phyloP scores from a whole-genome alignment of 257 asterid genomes.

The Jacaranda copaia region DNA sequence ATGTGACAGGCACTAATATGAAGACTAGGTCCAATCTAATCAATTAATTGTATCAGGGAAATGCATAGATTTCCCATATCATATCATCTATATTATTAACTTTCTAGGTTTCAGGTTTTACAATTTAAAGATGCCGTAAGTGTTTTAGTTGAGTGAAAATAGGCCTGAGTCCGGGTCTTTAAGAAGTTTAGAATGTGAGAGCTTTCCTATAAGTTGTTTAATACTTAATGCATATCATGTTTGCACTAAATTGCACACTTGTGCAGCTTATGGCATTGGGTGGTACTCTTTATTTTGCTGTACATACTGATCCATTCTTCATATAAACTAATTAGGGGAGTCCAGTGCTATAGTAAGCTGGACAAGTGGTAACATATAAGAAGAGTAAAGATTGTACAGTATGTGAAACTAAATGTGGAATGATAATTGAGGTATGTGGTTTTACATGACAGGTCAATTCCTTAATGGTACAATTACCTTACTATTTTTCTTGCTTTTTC shows the following conservation, averaged over 20 bases:
- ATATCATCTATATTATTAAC: background rate
- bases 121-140: background rate
- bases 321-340: background rate
- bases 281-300: background rate
- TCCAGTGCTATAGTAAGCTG: background rate
- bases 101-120: background rate
- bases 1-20: too few species aligned
- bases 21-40: too few species aligned
- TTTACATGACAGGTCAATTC: background rate
- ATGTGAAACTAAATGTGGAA: background rate
- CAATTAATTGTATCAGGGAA: background rate
- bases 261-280: background rate
- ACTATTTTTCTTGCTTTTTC: background rate
- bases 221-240: background rate
- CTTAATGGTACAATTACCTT: background rate
- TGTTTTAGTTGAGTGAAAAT: background rate
- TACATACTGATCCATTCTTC: background rate
- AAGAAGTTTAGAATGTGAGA: background rate
- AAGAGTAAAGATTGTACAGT: background rate
- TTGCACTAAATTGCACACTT: background rate
- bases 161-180: background rate
- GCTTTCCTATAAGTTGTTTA: background rate
- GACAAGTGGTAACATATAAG: background rate
- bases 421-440: background rate
- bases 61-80: background rate